Conservation (phyloP, 2,329 filamentous ascomycete genomes). For the Monilinia aucupariae region DNA sequence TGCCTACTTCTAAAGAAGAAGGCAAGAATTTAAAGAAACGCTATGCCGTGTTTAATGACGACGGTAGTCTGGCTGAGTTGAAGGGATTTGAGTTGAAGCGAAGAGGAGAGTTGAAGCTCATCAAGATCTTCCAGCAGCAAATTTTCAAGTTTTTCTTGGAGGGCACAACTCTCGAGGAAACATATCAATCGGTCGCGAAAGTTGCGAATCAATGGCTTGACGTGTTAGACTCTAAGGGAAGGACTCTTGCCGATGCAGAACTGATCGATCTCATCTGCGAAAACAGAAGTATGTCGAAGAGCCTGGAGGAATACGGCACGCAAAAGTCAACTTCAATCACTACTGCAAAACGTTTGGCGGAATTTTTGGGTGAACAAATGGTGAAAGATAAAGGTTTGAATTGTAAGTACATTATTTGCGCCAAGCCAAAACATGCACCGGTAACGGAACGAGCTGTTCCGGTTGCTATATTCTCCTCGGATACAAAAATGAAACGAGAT, state of each 20-base stretch:
- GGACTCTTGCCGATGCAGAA: conserved; percentile 90
- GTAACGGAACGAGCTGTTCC: conserved; percentile 93
- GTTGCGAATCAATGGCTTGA: conserved; percentile 97
- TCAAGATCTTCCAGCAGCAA: conserved; percentile 99
- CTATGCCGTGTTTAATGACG: conserved; percentile 98
- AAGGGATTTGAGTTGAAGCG: conserved; percentile 98
- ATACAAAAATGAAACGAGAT: conserved; percentile 77
- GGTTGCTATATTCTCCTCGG: conserved; percentile 94
- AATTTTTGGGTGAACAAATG: conserved; percentile 98
- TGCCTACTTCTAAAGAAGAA: conserved; percentile 96
- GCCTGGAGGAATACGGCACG: conserved; percentile 86
- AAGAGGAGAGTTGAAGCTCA: conserved; percentile 94
- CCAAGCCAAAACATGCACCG: conserved; percentile 77
- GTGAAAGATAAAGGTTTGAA: conserved; percentile 98
- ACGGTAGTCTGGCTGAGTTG: conserved; percentile 88
- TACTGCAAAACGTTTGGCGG: conserved; percentile 86
- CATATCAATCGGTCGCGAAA: conserved; percentile 85
- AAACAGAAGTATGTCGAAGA: conserved; percentile 97
- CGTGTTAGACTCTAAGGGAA: conserved; percentile 81
- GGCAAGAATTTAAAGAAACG: conserved; percentile 99
- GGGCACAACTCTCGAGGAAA: conserved; percentile 78
- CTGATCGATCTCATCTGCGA: conserved; percentile 99
- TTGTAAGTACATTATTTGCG: conserved; percentile 98
- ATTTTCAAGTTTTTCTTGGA: conserved; percentile 99
- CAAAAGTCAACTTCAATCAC: conserved; percentile 99